Conservation (phyloP, 345 rosid genomes). For the Anastatica hierochuntica region DNA sequence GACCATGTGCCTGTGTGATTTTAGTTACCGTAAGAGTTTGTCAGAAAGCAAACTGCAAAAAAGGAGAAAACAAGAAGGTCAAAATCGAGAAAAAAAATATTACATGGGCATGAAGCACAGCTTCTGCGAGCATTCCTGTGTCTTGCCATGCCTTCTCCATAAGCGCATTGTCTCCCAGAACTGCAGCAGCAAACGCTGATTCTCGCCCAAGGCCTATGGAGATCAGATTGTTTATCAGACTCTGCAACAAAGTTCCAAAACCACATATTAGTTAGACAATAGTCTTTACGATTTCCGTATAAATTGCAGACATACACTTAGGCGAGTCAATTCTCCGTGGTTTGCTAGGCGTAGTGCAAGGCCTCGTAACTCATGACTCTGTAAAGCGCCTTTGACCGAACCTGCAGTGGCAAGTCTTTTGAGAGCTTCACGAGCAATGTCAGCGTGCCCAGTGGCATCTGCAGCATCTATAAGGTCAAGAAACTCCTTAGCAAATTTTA, state of each 20-base stretch:
- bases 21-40: slow-evolving; percentile 3
- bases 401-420: slow-evolving; percentile 96
- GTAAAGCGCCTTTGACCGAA: slow-evolving; percentile 86
- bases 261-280: no score
- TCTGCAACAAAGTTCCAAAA: slow-evolving; percentile 36
- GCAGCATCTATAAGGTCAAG: slow-evolving; percentile 98
- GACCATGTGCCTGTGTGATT: slow-evolving; percentile 79
- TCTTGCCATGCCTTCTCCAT: slow-evolving; percentile 99
- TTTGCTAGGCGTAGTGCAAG: slow-evolving; percentile 94
- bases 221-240: slow-evolving; percentile 67
- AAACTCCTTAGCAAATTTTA: slow-evolving; percentile 85
- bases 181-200: slow-evolving; percentile 93
- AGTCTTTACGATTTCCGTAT: no score
- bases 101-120: slow-evolving; percentile 99
- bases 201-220: slow-evolving; percentile 89
- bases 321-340: slow-evolving; percentile 88
- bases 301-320: slow-evolving; percentile 47
- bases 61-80: background rate
- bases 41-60: background rate
- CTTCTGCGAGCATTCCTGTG: slow-evolving; percentile 99
- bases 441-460: slow-evolving; percentile 90
- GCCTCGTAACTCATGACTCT: slow-evolving; percentile 79
- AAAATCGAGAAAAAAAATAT: slow-evolving; percentile 15
- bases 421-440: slow-evolving; percentile 91
- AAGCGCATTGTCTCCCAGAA: slow-evolving; percentile 90